Conservation (phyloP, 257 asterid species). For the Gardenia jasminoides region DNA sequence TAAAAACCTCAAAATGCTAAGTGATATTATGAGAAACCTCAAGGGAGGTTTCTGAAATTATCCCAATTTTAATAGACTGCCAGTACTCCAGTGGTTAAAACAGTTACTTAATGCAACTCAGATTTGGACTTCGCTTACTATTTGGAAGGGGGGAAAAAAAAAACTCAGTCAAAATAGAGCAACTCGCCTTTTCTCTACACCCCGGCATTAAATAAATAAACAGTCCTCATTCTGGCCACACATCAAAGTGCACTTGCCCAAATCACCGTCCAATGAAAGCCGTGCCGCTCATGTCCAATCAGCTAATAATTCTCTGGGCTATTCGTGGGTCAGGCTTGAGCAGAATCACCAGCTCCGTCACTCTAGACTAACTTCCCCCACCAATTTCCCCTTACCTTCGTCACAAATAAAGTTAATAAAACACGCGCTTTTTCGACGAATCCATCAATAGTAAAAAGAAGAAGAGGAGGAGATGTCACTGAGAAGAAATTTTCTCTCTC, state of each 20-base stretch:
- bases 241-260: not conserved
- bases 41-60: too few relatives aligned
- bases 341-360: not conserved
- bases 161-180: not conserved
- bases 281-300: too few relatives aligned
- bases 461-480: conserved; percentile 43
- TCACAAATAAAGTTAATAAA: not conserved
- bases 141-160: too few relatives aligned
- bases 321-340: not conserved
- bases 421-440: not conserved
- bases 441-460: not conserved
- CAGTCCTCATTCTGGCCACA: not conserved
- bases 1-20: too few relatives aligned
- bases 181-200: not conserved
- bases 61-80: too few relatives aligned
- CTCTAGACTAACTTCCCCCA: not conserved
- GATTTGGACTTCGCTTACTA: not conserved
- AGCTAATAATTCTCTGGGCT: not conserved
- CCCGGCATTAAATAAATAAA: not conserved
- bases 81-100: not conserved
- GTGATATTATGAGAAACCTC: too few relatives aligned
- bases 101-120: not conserved
- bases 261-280: not conserved
- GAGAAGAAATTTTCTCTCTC: conserved; percentile 61
- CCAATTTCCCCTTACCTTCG: not conserved